Evolutionary conservation across 306 rosid genomes (phyloP), one percentile per base, ranked within the genome.

Genomic region (Ormosia semicastrata): DNA sequence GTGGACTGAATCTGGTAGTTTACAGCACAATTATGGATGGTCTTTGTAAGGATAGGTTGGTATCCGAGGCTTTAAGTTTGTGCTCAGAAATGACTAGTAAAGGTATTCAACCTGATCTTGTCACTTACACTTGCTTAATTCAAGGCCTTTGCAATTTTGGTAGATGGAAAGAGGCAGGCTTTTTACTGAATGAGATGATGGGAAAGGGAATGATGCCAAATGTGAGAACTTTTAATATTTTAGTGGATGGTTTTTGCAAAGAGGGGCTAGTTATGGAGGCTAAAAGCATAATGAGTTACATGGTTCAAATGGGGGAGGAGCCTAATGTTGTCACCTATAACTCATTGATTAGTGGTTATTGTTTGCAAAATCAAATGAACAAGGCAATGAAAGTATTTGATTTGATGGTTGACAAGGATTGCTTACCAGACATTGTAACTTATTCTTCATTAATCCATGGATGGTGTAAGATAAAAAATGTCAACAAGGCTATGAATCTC

Each of bases 71-170:
- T 7, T 0, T 7, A 0, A 12, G 7, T 0, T 78, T 70, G 29
- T 70, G 63, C 4, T 41, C 40, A 1, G 62, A 83, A 39, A 75
- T 82, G 81, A 24, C 8, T 0, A 3, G 44, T 7, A 66, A 33
- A 30, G 71, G 77, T 58, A 7, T 68, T 39, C 64, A 7, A 24
- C 81, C 81, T 5, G 2, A 13, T 36, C 8, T 13, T 65, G 9
- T 83, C 34, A 50, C 86, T 14, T 78, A 83, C 69, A 68, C 0
- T 43, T 77, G 59, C 34, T 71, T 83, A 49, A 82, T 82, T 24
- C 46, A 44, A 18, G 83, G 76, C 40, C 41, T 81, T 1, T 73
- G 85, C 3, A 58, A 54, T 30, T 66, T 9, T 3, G 50, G 18
- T 7, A 13, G 32, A 54, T 73, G 80, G 86, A 71, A 41, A 18